These are phyloP conservation scores for Phytophthora sojae DNA, from an alignment of 352 stramenopile species.

Conservation along the genomic window DNA sequence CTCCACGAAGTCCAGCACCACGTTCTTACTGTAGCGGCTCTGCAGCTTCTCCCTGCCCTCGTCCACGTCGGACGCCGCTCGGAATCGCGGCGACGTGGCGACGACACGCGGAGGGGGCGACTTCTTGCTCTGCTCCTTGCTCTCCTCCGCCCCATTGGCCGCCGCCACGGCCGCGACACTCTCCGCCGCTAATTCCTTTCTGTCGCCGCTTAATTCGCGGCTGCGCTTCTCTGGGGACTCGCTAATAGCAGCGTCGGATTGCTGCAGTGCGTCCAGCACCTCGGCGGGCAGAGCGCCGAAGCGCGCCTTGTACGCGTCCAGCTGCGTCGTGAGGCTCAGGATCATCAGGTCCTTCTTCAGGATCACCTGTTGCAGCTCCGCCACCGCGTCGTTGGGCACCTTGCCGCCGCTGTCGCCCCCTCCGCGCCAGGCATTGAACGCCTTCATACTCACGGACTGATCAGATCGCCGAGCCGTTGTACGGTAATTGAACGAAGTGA, in stretches of 20 bases:
- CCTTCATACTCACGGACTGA: conserved; percentile 31
- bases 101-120: conserved; percentile 10
- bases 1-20: conserved; percentile 87
- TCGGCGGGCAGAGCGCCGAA: conserved; percentile 58
- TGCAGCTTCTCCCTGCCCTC: conserved; percentile 18
- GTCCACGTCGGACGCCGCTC: conserved; percentile 16
- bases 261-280: conserved; percentile 39
- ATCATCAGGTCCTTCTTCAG: conserved; percentile 89
- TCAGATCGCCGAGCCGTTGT: conserved; percentile 11
- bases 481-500: conserved; percentile 2
- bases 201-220: conserved; percentile 28
- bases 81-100: conserved; percentile 17
- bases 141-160: conserved; percentile 1
- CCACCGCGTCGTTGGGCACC: conserved; percentile 38
- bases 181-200: conserved; percentile 18
- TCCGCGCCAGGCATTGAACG: conserved; percentile 38
- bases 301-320: conserved; percentile 63
- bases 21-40: conserved; percentile 68
- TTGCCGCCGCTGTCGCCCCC: conserved; percentile 29
- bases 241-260: conserved; percentile 10
- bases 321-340: conserved; percentile 72
- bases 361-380: conserved; percentile 83
- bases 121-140: conserved; percentile 16
- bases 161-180: conserved; percentile 6
- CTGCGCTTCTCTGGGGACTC: conserved; percentile 24